Conservation (phyloP, 805 yeast species). For the Schizosaccharomyces osmophilus region DNA sequence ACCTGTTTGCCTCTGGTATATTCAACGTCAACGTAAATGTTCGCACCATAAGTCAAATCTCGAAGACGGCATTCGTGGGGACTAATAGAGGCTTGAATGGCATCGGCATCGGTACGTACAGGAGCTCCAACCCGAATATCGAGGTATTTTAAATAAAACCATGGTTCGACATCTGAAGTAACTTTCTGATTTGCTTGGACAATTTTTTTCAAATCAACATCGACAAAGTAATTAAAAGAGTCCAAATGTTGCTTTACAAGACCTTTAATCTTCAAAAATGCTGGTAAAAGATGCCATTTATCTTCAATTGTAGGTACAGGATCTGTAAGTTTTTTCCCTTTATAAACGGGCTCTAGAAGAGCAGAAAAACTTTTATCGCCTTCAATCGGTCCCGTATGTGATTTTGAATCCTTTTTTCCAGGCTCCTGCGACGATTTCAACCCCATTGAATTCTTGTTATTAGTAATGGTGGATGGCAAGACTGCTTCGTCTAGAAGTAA, state of each 20-base stretch:
- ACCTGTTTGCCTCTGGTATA: conserved; percentile 87
- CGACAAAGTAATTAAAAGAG: conserved; percentile 92
- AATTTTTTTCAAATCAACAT: conserved; percentile 75
- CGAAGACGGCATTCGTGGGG: conserved; percentile 92
- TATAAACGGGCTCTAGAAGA: conserved; percentile 52
- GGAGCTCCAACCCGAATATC: conserved; percentile 71
- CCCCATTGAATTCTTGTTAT: not conserved
- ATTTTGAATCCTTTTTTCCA: not conserved
- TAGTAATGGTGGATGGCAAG: not conserved
- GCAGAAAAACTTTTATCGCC: conserved; percentile 28
- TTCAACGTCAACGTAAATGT: conserved; percentile 88
- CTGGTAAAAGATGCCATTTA: conserved; percentile 91
- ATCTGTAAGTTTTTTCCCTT: conserved; percentile 70
- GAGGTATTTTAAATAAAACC: conserved; percentile 71
- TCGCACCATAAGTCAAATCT: conserved; percentile 85
- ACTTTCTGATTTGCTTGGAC: conserved; percentile 74
- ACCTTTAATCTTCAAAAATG: conserved; percentile 85
- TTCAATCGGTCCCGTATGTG: not conserved
- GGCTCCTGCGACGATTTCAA: not conserved
- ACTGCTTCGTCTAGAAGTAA: not conserved
- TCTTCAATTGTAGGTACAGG: conserved; percentile 53
- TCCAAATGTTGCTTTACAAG: conserved; percentile 91
- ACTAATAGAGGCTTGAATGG: conserved; percentile 13
- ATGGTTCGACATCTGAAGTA: conserved; percentile 88
- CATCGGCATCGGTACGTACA: conserved; percentile 16